These are phyloP conservation scores for Apophysomyces variabilis DNA, from an alignment of 371 early-diverging fungal genomes.

Conservation along the genomic window DNA sequence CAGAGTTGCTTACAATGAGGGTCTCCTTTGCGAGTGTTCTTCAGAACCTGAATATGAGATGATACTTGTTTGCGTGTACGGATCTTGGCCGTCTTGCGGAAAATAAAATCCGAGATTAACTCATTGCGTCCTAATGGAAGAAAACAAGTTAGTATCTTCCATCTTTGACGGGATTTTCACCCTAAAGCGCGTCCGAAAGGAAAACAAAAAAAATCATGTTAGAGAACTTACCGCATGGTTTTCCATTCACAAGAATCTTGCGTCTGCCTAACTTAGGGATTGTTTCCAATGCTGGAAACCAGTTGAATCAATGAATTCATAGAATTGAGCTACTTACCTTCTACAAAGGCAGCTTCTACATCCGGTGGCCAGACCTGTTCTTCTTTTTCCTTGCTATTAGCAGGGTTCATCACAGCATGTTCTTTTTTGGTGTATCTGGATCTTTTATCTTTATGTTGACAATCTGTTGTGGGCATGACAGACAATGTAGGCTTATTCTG, in stretches of 20 bases:
- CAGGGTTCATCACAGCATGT: conserved; percentile 10
- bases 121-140: conserved; percentile 66
- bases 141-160: conserved; percentile 1
- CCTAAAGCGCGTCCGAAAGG: background rate
- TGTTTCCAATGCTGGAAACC: conserved; percentile 52
- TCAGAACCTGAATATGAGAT: conserved; percentile 81
- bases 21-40: conserved; percentile 72
- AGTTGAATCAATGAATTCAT: background rate
- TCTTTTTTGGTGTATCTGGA: conserved; percentile 22
- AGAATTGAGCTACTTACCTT: conserved; percentile 46
- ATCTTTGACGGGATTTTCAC: background rate
- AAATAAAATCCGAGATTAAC: conserved; percentile 77
- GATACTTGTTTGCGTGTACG: conserved; percentile 82
- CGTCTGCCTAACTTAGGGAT: conserved; percentile 64
- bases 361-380: conserved; percentile 76
- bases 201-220: no score
- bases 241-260: conserved; percentile 64
- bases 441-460: conserved; percentile 25
- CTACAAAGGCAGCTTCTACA: conserved; percentile 72
- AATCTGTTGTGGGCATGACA: conserved; percentile 18
- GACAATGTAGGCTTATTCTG: conserved; percentile 7
- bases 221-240: conserved; percentile 57
- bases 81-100: conserved; percentile 63
- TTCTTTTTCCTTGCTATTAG: conserved; percentile 36
- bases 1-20: conserved; percentile 52